phyloP scores from a whole-genome alignment of 495 filamentous ascomycete genomes.

The Penicillium turbatum region DNA sequence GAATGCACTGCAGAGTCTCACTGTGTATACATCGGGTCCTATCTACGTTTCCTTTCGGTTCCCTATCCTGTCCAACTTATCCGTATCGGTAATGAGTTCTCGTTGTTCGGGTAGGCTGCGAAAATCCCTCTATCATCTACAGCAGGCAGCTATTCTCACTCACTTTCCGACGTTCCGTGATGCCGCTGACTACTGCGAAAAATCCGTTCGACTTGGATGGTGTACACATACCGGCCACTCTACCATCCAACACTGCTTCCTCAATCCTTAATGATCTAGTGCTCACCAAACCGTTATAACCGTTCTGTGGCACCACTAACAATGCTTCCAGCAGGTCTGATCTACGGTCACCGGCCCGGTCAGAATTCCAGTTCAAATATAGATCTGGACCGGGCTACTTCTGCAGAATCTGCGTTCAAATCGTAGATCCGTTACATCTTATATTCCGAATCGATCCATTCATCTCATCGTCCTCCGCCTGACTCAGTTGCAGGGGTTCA shows the following conservation, averaged over 20 bases:
- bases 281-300: not conserved
- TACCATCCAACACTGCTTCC: not conserved
- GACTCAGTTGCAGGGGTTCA: conserved; percentile 1
- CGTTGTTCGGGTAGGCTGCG: not conserved
- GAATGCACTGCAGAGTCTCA: not conserved
- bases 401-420: not conserved
- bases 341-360: not conserved
- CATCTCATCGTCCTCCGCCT: not conserved
- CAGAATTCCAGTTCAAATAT: not conserved
- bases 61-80: not conserved
- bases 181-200: not conserved
- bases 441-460: not conserved
- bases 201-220: not conserved
- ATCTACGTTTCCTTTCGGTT: not conserved
- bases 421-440: not conserved
- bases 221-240: not conserved
- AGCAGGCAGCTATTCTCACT: not conserved
- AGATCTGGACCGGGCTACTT: not conserved
- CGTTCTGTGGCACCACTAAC: not conserved
- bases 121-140: not conserved
- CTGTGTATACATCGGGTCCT: not conserved
- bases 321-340: no score
- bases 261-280: not conserved
- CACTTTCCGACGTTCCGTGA: not conserved
- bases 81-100: not conserved